A percentile compares a stretch with the other conserved stretches of the same genome.
These are phyloP conservation scores for Endogone sp. DNA, from an alignment of 192 early-diverging fungal species.

Conservation along the genomic window DNA sequence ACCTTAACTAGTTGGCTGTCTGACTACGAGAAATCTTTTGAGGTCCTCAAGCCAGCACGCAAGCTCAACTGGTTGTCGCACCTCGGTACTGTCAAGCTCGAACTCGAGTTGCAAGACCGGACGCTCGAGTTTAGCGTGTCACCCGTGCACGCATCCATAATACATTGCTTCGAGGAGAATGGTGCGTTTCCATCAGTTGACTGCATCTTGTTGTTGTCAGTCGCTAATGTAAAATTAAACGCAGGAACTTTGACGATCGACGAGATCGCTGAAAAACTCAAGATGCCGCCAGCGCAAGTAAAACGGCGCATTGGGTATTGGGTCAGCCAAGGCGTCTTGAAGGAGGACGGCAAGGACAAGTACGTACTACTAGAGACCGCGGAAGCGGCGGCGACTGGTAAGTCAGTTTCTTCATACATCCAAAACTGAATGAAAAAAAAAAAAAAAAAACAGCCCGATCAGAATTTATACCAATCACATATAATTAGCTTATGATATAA, in stretches of 20 bases:
- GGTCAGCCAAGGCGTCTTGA: not conserved
- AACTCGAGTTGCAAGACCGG: slow-evolving; percentile 41
- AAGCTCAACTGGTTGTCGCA: slow-evolving; percentile 42
- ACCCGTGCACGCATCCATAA: slow-evolving; percentile 43
- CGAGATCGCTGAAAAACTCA: not conserved
- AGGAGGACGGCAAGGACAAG: not conserved
- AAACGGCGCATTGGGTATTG: not conserved
- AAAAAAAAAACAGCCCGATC: too few species aligned
- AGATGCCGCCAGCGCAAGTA: not conserved
- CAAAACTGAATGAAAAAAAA: too few species aligned
- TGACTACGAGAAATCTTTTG: slow-evolving; percentile 29
- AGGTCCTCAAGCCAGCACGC: slow-evolving; percentile 40
- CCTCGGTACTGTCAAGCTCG: slow-evolving; percentile 35
- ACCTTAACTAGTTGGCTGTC: not conserved
- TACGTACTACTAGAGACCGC: not conserved
- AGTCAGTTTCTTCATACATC: too few species aligned
- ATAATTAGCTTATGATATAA: too few species aligned
- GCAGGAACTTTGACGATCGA: not conserved
- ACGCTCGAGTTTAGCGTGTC: slow-evolving; percentile 29
- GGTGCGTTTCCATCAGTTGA: not conserved
- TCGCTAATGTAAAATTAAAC: too few species aligned
- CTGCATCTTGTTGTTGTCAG: not conserved
- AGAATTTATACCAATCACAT: too few species aligned
- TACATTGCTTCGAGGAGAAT: not conserved
- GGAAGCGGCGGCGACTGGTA: not conserved